A percentile compares a stretch with the other conserved stretches of the same genome.
Conservation (phyloP, 1,284 basidiomycete genomes). For the Schizopora paradoxa region DNA sequence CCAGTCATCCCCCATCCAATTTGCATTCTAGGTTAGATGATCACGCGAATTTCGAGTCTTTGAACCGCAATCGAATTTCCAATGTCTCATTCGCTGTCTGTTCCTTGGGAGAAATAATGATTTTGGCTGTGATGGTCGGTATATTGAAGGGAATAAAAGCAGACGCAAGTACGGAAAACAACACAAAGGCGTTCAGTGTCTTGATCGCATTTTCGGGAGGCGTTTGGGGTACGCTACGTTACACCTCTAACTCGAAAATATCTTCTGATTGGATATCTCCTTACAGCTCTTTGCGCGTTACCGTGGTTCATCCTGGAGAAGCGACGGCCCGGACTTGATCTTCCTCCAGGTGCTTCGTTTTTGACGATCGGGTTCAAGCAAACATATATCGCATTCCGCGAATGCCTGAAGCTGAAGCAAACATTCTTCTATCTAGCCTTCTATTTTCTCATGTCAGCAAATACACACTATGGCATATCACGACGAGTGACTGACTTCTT, state of each 20-base stretch:
- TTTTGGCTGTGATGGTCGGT: slow-evolving; percentile 73
- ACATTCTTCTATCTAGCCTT: slow-evolving; percentile 72
- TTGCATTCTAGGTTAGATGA: slow-evolving; percentile 41
- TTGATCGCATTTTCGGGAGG: slow-evolving; percentile 73
- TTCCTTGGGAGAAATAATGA: slow-evolving; percentile 65
- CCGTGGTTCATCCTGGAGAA: slow-evolving; percentile 77
- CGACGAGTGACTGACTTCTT: slow-evolving; percentile 1
- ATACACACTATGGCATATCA: slow-evolving; percentile 30
- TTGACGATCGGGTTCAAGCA: slow-evolving; percentile 70
- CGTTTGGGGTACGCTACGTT: slow-evolving; percentile 59
- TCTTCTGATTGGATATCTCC: no score
- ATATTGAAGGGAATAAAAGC: slow-evolving; percentile 67
- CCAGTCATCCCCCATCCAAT: background rate
- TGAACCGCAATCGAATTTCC: slow-evolving; percentile 72
- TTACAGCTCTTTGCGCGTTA: slow-evolving; percentile 59
- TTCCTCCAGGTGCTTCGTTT: slow-evolving; percentile 59
- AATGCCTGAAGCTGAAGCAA: slow-evolving; percentile 69
- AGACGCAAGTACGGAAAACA: slow-evolving; percentile 62
- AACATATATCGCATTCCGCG: slow-evolving; percentile 58
- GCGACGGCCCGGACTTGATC: slow-evolving; percentile 56
- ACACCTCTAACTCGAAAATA: no score
- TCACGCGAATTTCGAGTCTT: slow-evolving; percentile 58
- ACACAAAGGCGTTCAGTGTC: slow-evolving; percentile 73
- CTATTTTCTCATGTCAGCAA: slow-evolving; percentile 77
- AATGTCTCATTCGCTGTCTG: slow-evolving; percentile 75